Base-by-base conservation (phyloP, 116 monocot species). In the Phalaenopsis hybrid region DNA sequence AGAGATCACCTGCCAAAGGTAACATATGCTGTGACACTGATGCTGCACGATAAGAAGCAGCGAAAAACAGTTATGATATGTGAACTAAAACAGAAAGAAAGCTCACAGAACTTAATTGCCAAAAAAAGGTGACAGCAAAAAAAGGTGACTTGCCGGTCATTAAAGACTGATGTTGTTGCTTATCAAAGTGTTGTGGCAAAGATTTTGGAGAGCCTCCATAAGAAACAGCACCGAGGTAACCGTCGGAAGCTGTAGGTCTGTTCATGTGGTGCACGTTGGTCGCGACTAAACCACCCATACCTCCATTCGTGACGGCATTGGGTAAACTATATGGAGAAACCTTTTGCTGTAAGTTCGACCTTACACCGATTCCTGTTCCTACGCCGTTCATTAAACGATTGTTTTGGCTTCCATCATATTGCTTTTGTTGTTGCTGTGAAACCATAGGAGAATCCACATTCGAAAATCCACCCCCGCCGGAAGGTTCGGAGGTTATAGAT, bases 261-360 rank as follows among this genome's bases (percentile, higher is more conserved):
- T 86, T 93, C 86, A 80, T 68, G 57, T 85, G 80, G 18, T 87
- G 92, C 76, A 75, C 69, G 78, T 89, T 93, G 79, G 69, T 86
- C 45, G 82, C 87, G 58, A 82, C 80, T 61, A 82, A 57, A 23
- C 81, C 69, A 20, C 82, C 78, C 46, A 89, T 69, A 55, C 91
- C 87, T 78, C 80, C 88, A 82, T 80, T 88, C 77, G 78, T 50
- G 50, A 80, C 25, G 31, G 79, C 85, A 77, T 85, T 82, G 57
- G 82, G 33, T 5, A 84, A 81, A 44, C 69, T 82, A 85, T 88
- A 82, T 23, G 82, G 7, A 4, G 85, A 57, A 58, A 70, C 5
- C 28, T 84, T 88, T 8, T 85, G 82, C 75, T 82, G 88, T 75
- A 88, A 45, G 46, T 82, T 85, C 18, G 83, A 78, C 61, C 78